Evolutionary conservation across 495 filamentous ascomycete genomes (phyloP).

Genomic region (Talaromyces nanjingensis): DNA sequence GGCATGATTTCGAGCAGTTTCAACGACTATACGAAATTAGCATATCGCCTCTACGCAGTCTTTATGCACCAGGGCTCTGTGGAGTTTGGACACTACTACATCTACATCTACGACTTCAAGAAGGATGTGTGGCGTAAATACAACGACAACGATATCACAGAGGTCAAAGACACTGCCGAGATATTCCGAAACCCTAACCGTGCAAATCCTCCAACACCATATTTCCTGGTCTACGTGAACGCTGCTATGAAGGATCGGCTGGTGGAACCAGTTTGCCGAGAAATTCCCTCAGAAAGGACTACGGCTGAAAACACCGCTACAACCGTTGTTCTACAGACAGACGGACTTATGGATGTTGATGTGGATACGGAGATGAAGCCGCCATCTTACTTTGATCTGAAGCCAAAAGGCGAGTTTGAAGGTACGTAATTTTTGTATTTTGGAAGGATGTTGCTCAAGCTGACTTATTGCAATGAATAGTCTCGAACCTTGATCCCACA

Average conservation of each 20-base stretch:
- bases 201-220: constrained; percentile 64
- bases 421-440: constrained; percentile 18
- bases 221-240: constrained; percentile 81
- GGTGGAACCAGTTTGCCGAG: constrained; percentile 53
- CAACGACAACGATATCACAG: constrained; percentile 78
- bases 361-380: constrained; percentile 24
- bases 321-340: constrained; percentile 9
- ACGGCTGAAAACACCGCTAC: neutral
- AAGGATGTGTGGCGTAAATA: constrained; percentile 82
- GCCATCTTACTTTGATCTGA: constrained; percentile 25
- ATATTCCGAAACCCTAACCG: constrained; percentile 60
- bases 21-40: constrained; percentile 42
- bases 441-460: neutral
- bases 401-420: constrained; percentile 16
- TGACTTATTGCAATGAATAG: neutral
- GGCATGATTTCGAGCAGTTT: constrained; percentile 57
- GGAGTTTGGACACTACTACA: constrained; percentile 86
- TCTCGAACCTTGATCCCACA: constrained; percentile 9
- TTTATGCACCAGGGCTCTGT: constrained; percentile 78
- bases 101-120: constrained; percentile 88
- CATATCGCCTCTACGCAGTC: constrained; percentile 84
- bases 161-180: constrained; percentile 51
- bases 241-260: constrained; percentile 53
- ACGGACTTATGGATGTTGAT: constrained; percentile 20
- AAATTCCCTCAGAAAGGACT: constrained; percentile 21